Percentiles rank a stretch among this genome's conserved stretches.
phyloP scores from a whole-genome alignment of 108 stramenopile species.

The Cyclostephanos invisitatus region DNA sequence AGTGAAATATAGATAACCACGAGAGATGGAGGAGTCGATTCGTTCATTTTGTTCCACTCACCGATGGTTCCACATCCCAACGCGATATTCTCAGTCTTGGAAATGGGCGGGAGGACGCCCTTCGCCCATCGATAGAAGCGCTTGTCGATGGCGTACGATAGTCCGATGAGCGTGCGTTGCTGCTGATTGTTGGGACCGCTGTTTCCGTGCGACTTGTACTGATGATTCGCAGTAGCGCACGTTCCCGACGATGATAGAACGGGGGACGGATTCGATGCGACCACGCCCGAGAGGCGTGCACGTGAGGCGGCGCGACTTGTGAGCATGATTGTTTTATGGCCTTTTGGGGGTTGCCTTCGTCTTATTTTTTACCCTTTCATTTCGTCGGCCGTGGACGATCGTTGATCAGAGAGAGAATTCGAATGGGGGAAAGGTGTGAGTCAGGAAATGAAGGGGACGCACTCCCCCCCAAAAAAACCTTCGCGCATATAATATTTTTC shows the following conservation, averaged over 20 bases:
- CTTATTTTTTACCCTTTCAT: background rate
- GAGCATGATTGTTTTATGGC: conserved; percentile 14
- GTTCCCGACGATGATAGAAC: background rate
- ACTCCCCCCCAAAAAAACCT: no score
- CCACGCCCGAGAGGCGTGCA: conserved; percentile 9
- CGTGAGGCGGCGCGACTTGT: conserved; percentile 11
- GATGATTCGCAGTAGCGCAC: background rate
- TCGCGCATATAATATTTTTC: no score
- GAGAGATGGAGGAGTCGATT: background rate
- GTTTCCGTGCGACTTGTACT: conserved; percentile 9
- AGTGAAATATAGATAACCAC: background rate
- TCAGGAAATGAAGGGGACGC: no score
- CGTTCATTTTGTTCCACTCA: conserved; percentile 5
- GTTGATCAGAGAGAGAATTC: no score
- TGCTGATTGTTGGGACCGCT: conserved; percentile 33
- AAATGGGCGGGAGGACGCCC: conserved; percentile 92
- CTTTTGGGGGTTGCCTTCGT: no score
- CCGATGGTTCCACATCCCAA: conserved; percentile 96
- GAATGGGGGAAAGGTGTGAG: no score
- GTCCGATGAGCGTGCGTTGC: conserved; percentile 68
- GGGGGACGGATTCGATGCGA: background rate
- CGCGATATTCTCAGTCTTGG: conserved; percentile 95
- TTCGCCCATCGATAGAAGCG: conserved; percentile 84
- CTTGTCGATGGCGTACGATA: conserved; percentile 80
- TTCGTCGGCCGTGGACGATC: no score